Conservation (phyloP, 495 filamentous ascomycete genomes). For the Aspergillus avenaceus region DNA sequence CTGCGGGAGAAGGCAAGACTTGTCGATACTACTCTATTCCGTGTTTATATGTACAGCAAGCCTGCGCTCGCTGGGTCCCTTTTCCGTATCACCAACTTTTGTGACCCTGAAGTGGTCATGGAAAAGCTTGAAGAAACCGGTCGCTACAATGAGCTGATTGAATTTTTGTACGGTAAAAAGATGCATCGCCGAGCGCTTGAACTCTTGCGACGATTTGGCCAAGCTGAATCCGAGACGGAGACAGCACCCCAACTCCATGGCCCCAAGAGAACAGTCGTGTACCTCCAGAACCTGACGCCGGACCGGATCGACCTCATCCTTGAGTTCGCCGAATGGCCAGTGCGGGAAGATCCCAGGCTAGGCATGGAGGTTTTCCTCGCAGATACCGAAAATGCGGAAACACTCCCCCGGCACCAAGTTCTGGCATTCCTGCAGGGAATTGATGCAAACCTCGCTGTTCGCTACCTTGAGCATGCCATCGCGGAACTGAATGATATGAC, state of each 20-base stretch:
- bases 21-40: slow-evolving; percentile 91
- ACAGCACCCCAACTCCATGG: slow-evolving; percentile 66
- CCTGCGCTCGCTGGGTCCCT: slow-evolving; percentile 83
- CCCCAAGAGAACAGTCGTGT: slow-evolving; percentile 78
- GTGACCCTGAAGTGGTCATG: slow-evolving; percentile 92
- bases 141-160: slow-evolving; percentile 89
- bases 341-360: slow-evolving; percentile 64
- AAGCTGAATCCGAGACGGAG: slow-evolving; percentile 53
- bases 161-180: slow-evolving; percentile 95
- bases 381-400: slow-evolving; percentile 94
- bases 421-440: slow-evolving; percentile 67
- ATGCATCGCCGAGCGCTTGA: slow-evolving; percentile 85
- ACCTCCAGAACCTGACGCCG: slow-evolving; percentile 82
- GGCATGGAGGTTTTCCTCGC: slow-evolving; percentile 94
- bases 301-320: slow-evolving; percentile 88
- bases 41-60: slow-evolving; percentile 84
- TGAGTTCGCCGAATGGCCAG: slow-evolving; percentile 86
- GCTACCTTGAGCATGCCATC: slow-evolving; percentile 90
- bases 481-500: slow-evolving; percentile 79
- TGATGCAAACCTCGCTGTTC: slow-evolving; percentile 65
- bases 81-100: slow-evolving; percentile 96
- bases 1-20: slow-evolving; percentile 71
- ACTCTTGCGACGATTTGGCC: slow-evolving; percentile 77
- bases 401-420: slow-evolving; percentile 71
- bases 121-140: slow-evolving; percentile 84